phyloP scores from a whole-genome alignment of 2,329 filamentous ascomycete genomes.

The Cordyceps pruinosa region DNA sequence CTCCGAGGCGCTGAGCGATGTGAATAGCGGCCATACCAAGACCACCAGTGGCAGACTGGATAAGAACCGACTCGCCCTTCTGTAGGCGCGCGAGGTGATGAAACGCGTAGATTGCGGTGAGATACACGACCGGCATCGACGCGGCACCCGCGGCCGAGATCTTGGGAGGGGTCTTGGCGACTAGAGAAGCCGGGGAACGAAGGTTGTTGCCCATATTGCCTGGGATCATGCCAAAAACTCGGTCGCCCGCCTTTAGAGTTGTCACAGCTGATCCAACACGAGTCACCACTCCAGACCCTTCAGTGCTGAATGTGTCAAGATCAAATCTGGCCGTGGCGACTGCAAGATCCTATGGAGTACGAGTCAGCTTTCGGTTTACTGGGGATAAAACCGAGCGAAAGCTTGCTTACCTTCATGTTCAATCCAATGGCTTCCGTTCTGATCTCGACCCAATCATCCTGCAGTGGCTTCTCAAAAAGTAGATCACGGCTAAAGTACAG shows the following conservation, averaged over 20 bases:
- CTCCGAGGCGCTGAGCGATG: constrained; percentile 26
- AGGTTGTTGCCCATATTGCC: constrained; percentile 21
- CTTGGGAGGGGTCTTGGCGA: constrained; percentile 21
- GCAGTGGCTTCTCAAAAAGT: constrained; percentile 16
- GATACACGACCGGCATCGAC: constrained; percentile 21
- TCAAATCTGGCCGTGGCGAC: constrained; percentile 21
- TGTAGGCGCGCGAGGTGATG: constrained; percentile 19
- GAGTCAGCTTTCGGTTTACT: constrained; percentile 12
- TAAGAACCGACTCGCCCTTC: constrained; percentile 25
- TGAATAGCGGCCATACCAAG: constrained; percentile 33
- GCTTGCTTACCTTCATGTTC: constrained; percentile 17
- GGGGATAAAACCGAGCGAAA: neutral
- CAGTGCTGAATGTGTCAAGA: constrained; percentile 19
- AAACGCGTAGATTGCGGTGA: constrained; percentile 24
- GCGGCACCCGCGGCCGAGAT: constrained; percentile 21
- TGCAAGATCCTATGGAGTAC: constrained; percentile 31
- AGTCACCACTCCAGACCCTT: constrained; percentile 20
- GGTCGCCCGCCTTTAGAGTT: constrained; percentile 25
- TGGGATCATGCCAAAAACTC: constrained; percentile 20
- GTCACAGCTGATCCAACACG: constrained; percentile 15
- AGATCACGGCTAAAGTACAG: constrained; percentile 21
- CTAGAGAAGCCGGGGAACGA: constrained; percentile 19
- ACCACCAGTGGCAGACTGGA: constrained; percentile 31
- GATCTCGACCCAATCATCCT: constrained; percentile 20
- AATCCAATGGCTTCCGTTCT: constrained; percentile 23